Base-by-base conservation (phyloP, 495 filamentous ascomycete species). In the Ramalina intermedia region DNA sequence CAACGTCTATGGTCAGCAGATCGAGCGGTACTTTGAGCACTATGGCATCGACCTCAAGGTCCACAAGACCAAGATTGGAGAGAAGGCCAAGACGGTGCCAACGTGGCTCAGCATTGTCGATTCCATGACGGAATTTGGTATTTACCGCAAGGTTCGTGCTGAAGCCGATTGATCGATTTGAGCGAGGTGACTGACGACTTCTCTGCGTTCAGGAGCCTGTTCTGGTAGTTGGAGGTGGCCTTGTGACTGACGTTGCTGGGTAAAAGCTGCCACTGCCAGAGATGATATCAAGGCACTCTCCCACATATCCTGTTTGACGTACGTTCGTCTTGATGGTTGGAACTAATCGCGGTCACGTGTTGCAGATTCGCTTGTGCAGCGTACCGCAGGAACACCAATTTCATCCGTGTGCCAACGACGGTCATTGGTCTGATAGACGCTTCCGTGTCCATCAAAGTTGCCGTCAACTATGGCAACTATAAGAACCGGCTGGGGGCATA, bases 401-500 rank as follows among this genome's bases (percentile, higher is more conserved):
- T 68, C 65, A 76, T 76, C 51, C 64, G 62, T 42, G 63, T 82
- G 33, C 79, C 79, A 6, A 81, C 79, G 5, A 82, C 79, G 0
- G 69, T 81, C 48, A 80, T 82, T 57, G 78, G 79, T 24, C 61
- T 82, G 46, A 81, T 82, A 48, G 79, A 82, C 56, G 79, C 79
- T 4, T 77, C 72, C 2, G 78, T 81, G 39, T 75, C 69, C 36
- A 81, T 81, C 60, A 80, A 79, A 52, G 73, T 79, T 13, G 77
- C 75, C 21, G 78, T 84, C 47, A 82, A 83, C 61, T 74, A 81
- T 46, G 73, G 72, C 51, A 71, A 74, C 50, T 76, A 78, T 59
- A 81, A 82, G 66, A 82, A 82, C 57, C 64, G 76, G 4, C 69
- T 82, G 2, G 79, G 79, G 6, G 79, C 79, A 9, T 82, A 81